phyloP scores from a whole-genome alignment of 257 asterid genomes.

The Solanum tarijense region DNA sequence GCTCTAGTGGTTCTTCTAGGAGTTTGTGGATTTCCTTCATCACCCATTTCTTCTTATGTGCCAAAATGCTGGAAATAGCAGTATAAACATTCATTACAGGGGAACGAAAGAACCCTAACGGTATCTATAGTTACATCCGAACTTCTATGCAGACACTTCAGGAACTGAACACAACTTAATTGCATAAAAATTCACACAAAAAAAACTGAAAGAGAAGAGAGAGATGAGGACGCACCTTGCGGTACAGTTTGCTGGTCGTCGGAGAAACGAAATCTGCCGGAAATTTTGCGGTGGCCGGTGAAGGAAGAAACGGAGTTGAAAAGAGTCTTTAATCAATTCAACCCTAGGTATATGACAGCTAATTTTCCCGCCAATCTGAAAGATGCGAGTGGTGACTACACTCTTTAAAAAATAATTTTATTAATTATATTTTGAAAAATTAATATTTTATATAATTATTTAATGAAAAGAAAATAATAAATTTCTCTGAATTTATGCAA shows the following conservation, averaged over 20 bases:
- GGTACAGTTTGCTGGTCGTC: background rate
- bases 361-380: background rate
- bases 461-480: background rate
- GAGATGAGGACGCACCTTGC: background rate
- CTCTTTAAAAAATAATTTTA: background rate
- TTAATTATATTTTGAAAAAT: background rate
- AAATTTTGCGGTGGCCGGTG: background rate
- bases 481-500: background rate
- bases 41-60: conserved; percentile 33
- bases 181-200: background rate
- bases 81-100: background rate
- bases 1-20: conserved; percentile 58
- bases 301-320: background rate
- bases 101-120: background rate
- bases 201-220: background rate
- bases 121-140: background rate
- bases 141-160: background rate
- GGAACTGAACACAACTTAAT: background rate
- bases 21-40: conserved; percentile 33
- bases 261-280: background rate
- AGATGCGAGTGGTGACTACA: background rate
- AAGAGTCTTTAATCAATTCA: background rate
- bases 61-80: background rate
- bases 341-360: background rate
- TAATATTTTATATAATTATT: background rate